Base-by-base conservation (phyloP, 257 asterid genomes). In the Eustoma russellianum region DNA sequence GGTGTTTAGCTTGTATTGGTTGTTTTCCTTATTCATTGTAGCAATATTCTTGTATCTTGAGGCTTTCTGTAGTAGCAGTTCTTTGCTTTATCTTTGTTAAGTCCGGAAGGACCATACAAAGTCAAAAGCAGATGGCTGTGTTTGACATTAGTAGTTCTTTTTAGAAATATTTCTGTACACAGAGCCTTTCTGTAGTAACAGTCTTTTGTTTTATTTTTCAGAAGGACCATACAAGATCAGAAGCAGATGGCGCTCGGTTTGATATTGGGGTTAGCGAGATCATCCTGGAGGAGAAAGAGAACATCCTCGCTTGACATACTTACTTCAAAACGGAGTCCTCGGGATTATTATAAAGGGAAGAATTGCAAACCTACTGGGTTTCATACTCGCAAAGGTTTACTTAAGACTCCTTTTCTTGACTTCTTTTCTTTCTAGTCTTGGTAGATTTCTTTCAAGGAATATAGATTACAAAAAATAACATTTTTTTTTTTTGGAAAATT, bases 281-380 rank as follows among this genome's bases (percentile, higher is more conserved):
- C 64, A 28, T 75, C 77, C 2, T 82, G 67, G 62, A 71, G 97
- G 64, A 79, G 90, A 65, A 88, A 88, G 74, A 80, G 91, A 0
- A 64, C 95, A 0, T 78, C 97, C 33, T 76, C 97, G 40, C 88
- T 85, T 45, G 86, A 85, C 63, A 88, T 88, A 51, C 76, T 88
- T 47, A 85, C 93, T 5, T 68, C 97, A 5, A 85, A 85, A 78
- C 65, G 70, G 43, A 70, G 82, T 52, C 88, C 86, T 9, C 71
- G 80, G 16, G 82, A 79, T 24, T 85, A 53, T 55, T 88, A 88
- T 80, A 88, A 88, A 83, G 97, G 97, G 5, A 88, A 85, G 56
- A 82, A 80, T 59, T 88, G 95, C 91, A 82, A 74, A 67, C 90
- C 94, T 57, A 83, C 97, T 16, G 97, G 97, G 62, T 86, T 86